Evolutionary conservation across 768 basidiomycete genomes (phyloP).

Genomic region (Mrakia gelida): DNA sequence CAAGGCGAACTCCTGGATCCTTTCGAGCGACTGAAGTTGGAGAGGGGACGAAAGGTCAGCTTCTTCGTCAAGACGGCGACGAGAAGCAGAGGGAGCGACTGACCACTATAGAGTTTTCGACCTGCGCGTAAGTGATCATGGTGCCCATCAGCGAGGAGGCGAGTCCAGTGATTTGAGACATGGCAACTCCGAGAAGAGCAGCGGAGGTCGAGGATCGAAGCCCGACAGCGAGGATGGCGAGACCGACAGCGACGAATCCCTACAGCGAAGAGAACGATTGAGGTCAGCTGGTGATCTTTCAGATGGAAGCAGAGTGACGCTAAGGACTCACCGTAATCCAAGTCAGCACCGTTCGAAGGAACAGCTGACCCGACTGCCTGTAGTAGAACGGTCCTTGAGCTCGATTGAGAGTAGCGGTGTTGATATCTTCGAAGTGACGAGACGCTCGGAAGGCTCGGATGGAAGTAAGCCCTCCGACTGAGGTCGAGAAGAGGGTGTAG

Average conservation of each 20-base stretch:
- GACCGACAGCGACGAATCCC: slow-evolving; percentile 17
- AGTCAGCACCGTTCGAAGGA: slow-evolving; percentile 8
- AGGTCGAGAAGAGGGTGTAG: slow-evolving; percentile 23
- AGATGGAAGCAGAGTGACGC: too few species aligned
- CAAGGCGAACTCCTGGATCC: slow-evolving; percentile 36
- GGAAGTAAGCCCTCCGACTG: slow-evolving; percentile 5
- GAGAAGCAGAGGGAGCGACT: too few species aligned
- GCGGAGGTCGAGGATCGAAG: slow-evolving; percentile 12
- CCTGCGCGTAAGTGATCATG: slow-evolving; percentile 10
- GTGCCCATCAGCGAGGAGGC: background rate
- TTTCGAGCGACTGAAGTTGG: slow-evolving; percentile 28
- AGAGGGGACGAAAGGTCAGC: background rate
- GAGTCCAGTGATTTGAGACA: slow-evolving; percentile 1
- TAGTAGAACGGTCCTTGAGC: slow-evolving; percentile 25
- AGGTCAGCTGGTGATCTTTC: too few species aligned
- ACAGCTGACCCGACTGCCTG: slow-evolving; percentile 8
- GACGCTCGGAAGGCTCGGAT: slow-evolving; percentile 8
- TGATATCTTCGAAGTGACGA: background rate
- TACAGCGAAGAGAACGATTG: background rate
- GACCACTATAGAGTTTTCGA: slow-evolving; percentile 24
- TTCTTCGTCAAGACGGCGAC: too few species aligned
- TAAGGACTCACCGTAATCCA: slow-evolving; percentile 12
- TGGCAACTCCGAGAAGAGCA: slow-evolving; percentile 22
- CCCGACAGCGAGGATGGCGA: slow-evolving; percentile 14
- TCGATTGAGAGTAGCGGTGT: background rate